Evolutionary conservation across 1,139 yeast genomes (phyloP).

Genomic region (Taphrina populina): DNA sequence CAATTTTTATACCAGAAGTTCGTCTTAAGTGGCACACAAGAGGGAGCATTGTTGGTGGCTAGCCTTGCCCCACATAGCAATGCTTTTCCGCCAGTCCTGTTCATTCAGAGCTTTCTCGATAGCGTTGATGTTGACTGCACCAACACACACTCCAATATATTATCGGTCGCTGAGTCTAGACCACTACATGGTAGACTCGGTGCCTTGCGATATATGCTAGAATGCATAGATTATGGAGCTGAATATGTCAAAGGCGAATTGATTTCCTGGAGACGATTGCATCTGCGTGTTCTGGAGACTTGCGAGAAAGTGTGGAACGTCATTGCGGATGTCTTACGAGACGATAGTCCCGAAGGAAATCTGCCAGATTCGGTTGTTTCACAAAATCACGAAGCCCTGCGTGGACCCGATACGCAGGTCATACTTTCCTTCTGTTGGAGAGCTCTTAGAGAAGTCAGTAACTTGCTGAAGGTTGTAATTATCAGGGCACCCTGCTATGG

Average conservation of each 20-base stretch:
- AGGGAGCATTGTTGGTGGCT: not conserved
- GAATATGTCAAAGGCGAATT: conserved; percentile 27
- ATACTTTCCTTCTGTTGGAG: conserved; percentile 79
- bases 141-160: conserved; percentile 45
- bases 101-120: conserved; percentile 42
- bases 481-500: conserved; percentile 42
- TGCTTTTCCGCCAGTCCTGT: not conserved
- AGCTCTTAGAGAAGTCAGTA: conserved; percentile 72
- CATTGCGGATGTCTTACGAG: conserved; percentile 58
- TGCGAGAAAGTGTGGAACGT: conserved; percentile 54
- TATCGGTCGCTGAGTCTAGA: conserved; percentile 45
- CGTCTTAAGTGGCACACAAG: not conserved
- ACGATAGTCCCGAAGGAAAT: conserved; percentile 67
- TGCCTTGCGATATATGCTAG: conserved; percentile 55
- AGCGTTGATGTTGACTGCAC: conserved; percentile 44
- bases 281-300: conserved; percentile 41
- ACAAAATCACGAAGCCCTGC: conserved; percentile 44
- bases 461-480: conserved; percentile 53
- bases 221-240: conserved; percentile 42
- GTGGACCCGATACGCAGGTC: conserved; percentile 60
- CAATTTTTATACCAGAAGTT: conserved; percentile 50
- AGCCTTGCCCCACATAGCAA: too few species aligned
- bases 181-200: conserved; percentile 49
- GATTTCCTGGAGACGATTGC: conserved; percentile 37
- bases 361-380: conserved; percentile 48